A percentile compares a stretch with the other conserved stretches of the same genome.
phyloP scores from a whole-genome alignment of 371 early-diverging fungal genomes.

The Quaeritorhiza haematococci region DNA sequence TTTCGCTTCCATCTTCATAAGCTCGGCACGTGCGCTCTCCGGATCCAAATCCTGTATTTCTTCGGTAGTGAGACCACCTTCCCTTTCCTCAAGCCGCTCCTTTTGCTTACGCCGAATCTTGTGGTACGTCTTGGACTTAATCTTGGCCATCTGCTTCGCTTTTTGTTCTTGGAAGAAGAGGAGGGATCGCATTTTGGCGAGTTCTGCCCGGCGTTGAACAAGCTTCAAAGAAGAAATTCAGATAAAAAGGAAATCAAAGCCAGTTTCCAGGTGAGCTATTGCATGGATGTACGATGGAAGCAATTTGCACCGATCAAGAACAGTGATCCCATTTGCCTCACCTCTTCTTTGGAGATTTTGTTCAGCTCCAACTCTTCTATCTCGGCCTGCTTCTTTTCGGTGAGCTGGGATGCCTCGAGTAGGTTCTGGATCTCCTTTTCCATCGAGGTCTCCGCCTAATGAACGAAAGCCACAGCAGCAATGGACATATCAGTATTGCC shows the following conservation, averaged over 20 bases:
- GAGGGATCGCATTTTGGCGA: conserved; percentile 85
- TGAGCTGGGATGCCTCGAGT: conserved; percentile 65
- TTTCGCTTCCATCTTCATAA: conserved; percentile 61
- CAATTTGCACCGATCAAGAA: neutral
- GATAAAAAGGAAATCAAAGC: neutral
- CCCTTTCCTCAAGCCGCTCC: conserved; percentile 39
- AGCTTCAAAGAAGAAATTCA: conserved; percentile 24
- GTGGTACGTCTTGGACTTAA: conserved; percentile 91
- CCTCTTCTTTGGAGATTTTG: conserved; percentile 74
- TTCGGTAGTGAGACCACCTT: conserved; percentile 23
- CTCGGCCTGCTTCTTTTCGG: conserved; percentile 69
- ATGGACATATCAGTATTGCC: too few relatives aligned
- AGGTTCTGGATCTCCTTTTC: conserved; percentile 74
- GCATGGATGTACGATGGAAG: neutral
- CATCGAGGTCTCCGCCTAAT: conserved; percentile 49
- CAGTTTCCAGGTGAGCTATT: neutral
- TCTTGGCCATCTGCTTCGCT: conserved; percentile 87
- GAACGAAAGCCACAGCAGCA: conserved; percentile 1
- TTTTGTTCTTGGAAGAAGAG: conserved; percentile 91
- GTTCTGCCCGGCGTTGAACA: conserved; percentile 61
- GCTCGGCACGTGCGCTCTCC: conserved; percentile 56
- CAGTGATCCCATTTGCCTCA: conserved; percentile 19
- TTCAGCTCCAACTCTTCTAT: conserved; percentile 81
- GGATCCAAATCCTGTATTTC: conserved; percentile 65
- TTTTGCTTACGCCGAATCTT: conserved; percentile 75